phyloP scores from a whole-genome alignment of 305 asterid species.

The Fraxinus velutina region DNA sequence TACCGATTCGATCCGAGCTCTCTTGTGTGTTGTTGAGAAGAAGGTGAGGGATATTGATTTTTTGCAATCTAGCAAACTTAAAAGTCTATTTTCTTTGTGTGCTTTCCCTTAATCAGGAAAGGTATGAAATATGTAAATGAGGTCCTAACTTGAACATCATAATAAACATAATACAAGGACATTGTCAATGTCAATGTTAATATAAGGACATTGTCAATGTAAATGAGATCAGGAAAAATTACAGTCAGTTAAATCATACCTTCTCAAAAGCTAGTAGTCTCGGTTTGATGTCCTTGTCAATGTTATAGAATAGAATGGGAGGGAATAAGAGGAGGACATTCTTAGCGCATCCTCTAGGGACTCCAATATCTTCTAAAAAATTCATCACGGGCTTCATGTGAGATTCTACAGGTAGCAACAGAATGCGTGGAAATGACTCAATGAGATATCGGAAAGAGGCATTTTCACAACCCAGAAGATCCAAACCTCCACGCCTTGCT shows the following conservation, averaged over 20 bases:
- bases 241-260: slow-evolving; percentile 36
- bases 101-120: background rate
- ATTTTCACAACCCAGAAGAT: slow-evolving; percentile 49
- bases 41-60: background rate
- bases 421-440: slow-evolving; percentile 82
- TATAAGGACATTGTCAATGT: background rate
- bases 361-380: slow-evolving; percentile 61
- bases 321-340: slow-evolving; percentile 63
- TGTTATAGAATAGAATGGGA: slow-evolving; percentile 56
- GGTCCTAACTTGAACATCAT: background rate
- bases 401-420: slow-evolving; percentile 52
- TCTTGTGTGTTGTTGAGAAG: background rate
- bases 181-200: no score
- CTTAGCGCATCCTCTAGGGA: slow-evolving; percentile 45
- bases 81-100: background rate
- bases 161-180: background rate
- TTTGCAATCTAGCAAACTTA: background rate
- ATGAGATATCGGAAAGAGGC: slow-evolving; percentile 66
- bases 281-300: slow-evolving; percentile 66
- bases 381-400: slow-evolving; percentile 51
- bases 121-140: background rate
- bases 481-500: slow-evolving; percentile 92
- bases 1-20: background rate
- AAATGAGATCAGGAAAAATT: background rate
- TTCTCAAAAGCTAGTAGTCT: slow-evolving; percentile 51